A percentile compares a stretch with the other conserved stretches of the same genome.
These are phyloP conservation scores for Choiromyces venosus DNA, from an alignment of 495 filamentous ascomycete species.

Conservation along the genomic window DNA sequence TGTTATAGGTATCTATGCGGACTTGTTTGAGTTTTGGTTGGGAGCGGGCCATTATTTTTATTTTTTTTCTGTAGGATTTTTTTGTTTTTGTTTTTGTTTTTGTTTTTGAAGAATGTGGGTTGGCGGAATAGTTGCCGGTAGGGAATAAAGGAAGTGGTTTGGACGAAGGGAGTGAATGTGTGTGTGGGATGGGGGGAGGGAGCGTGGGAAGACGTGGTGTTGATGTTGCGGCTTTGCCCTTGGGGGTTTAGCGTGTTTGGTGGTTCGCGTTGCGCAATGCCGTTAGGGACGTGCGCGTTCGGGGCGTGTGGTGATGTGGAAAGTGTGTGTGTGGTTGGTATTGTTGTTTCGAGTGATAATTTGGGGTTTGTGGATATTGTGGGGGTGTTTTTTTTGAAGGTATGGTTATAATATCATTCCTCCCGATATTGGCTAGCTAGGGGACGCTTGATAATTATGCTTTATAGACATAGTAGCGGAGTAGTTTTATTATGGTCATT, in stretches of 20 bases:
- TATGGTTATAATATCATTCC: background rate
- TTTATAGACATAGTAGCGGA: background rate
- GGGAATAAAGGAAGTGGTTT: background rate
- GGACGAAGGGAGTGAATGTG: background rate
- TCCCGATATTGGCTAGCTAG: background rate
- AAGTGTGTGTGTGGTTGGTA: background rate
- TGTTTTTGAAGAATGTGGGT: background rate
- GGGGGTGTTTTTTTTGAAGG: no score
- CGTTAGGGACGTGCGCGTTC: background rate
- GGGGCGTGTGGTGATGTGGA: background rate
- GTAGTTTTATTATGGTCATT: background rate
- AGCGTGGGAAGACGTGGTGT: constrained; percentile 25
- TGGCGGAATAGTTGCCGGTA: background rate
- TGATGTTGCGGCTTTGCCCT: constrained; percentile 35
- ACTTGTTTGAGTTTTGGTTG: constrained; percentile 19
- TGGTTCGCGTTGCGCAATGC: background rate
- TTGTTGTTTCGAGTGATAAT: background rate
- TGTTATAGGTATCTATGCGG: constrained; percentile 32
- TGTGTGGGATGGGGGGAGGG: background rate
- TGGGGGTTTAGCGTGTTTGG: background rate
- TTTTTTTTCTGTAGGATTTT: background rate
- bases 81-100: background rate
- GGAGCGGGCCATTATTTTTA: constrained; percentile 18
- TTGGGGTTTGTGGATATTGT: background rate
- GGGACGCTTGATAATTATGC: background rate